phyloP scores from a whole-genome alignment of 805 yeast genomes.

The Pichia rugopelliculosa region DNA sequence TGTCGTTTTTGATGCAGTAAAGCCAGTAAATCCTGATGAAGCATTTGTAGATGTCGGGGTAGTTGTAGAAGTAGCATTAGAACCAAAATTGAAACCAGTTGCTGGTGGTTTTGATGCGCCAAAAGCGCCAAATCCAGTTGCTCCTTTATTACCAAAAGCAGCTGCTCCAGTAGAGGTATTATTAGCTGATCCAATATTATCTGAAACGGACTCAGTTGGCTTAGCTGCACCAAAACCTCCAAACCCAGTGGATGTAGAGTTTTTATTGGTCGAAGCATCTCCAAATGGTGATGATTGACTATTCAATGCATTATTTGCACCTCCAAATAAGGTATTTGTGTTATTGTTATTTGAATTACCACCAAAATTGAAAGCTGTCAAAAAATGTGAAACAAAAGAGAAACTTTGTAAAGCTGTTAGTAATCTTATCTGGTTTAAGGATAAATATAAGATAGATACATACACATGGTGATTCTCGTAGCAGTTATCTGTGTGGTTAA shows the following conservation, averaged over 20 bases:
- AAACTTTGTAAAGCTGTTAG: too few species aligned
- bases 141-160: neutral
- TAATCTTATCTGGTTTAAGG: too few species aligned
- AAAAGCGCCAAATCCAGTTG: constrained; percentile 6
- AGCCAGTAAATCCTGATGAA: neutral
- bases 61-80: neutral
- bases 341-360: constrained; percentile 1
- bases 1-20: neutral
- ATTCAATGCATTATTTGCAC: neutral
- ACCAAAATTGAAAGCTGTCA: constrained; percentile 3
- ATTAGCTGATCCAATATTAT: neutral
- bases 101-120: neutral
- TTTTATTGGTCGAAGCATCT: neutral
- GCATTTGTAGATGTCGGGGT: neutral
- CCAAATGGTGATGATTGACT: constrained; percentile 1
- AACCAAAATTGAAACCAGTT: constrained; percentile 4
- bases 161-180: neutral
- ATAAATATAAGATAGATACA: too few species aligned
- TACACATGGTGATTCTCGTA: too few species aligned
- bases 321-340: neutral
- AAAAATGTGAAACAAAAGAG: neutral
- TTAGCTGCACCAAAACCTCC: constrained; percentile 1
- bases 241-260: neutral
- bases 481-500: too few species aligned
- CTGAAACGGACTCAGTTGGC: neutral